A percentile compares a stretch with the other conserved stretches of the same genome.
These are phyloP conservation scores for Graphilbum fragrans DNA, from an alignment of 2,329 filamentous ascomycete genomes.

Conservation along the genomic window DNA sequence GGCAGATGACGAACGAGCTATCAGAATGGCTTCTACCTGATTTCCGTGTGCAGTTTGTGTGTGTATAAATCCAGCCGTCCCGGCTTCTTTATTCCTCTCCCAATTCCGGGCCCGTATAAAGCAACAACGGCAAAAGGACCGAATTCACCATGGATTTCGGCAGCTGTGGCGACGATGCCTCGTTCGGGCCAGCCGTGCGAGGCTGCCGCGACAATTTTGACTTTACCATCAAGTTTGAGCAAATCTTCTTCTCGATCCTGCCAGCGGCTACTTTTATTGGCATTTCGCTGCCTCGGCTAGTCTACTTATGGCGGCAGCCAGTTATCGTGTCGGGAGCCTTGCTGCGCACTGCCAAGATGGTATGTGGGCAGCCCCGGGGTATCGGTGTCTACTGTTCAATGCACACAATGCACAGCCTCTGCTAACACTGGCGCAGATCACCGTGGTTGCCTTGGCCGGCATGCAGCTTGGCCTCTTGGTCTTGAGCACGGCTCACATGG, in stretches of 20 bases:
- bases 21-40: too few relatives aligned
- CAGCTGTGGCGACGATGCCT: conserved; percentile 22
- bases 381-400: background rate
- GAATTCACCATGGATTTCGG: background rate
- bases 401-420: background rate
- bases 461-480: conserved; percentile 20
- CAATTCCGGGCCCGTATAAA: too few relatives aligned
- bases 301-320: conserved; percentile 18
- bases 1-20: too few relatives aligned
- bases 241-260: conserved; percentile 30
- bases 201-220: conserved; percentile 37
- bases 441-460: conserved; percentile 14
- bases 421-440: conserved; percentile 8
- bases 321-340: conserved; percentile 21
- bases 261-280: conserved; percentile 27
- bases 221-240: conserved; percentile 37
- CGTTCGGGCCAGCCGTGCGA: conserved; percentile 29
- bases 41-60: too few relatives aligned
- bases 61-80: too few relatives aligned
- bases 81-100: too few relatives aligned
- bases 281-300: conserved; percentile 19
- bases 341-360: conserved; percentile 21
- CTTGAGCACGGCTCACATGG: conserved; percentile 14
- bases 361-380: conserved; percentile 8
- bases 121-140: background rate